Evolutionary conservation across 805 yeast species (phyloP).

Genomic region (Spathaspora gorwiae): DNA sequence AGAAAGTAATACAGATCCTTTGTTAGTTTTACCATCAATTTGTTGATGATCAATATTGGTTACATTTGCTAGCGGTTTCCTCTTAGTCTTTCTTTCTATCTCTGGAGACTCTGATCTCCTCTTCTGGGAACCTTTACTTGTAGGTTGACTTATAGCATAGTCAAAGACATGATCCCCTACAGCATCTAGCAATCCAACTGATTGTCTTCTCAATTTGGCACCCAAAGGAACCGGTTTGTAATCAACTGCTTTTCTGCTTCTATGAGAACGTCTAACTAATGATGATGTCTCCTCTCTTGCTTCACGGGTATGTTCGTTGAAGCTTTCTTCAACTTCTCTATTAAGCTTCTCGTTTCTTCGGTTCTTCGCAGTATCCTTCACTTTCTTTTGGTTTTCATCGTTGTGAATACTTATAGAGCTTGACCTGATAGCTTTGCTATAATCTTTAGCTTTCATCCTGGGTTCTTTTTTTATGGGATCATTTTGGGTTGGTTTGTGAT

Average conservation of each 20-base stretch:
- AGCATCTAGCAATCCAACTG: slow-evolving; percentile 59
- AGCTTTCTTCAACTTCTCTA: too few species aligned
- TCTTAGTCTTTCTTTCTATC: slow-evolving; percentile 1
- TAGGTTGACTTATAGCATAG: slow-evolving; percentile 2
- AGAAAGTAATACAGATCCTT: too few species aligned
- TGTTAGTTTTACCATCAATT: background rate
- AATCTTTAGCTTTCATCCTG: too few species aligned
- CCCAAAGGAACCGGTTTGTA: slow-evolving; percentile 67
- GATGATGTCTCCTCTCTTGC: background rate
- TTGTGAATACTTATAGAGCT: too few species aligned
- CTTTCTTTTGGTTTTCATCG: too few species aligned
- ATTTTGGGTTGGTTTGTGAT: too few species aligned
- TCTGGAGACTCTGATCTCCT: slow-evolving; percentile 5
- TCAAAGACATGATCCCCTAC: slow-evolving; percentile 32
- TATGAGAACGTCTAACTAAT: slow-evolving; percentile 26
- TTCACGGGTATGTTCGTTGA: background rate
- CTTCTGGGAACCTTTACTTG: background rate
- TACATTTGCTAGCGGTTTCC: slow-evolving; percentile 23
- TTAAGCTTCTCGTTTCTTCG: too few species aligned
- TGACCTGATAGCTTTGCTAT: too few species aligned
- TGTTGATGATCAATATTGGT: slow-evolving; percentile 16
- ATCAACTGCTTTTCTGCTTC: slow-evolving; percentile 55
- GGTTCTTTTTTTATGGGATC: too few species aligned
- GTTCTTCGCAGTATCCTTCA: too few species aligned
- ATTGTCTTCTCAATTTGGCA: slow-evolving; percentile 64